A percentile compares a stretch with the other conserved stretches of the same genome.
Conservation (phyloP, 1,139 yeast species). For the Meyerozyma guilliermondii region DNA sequence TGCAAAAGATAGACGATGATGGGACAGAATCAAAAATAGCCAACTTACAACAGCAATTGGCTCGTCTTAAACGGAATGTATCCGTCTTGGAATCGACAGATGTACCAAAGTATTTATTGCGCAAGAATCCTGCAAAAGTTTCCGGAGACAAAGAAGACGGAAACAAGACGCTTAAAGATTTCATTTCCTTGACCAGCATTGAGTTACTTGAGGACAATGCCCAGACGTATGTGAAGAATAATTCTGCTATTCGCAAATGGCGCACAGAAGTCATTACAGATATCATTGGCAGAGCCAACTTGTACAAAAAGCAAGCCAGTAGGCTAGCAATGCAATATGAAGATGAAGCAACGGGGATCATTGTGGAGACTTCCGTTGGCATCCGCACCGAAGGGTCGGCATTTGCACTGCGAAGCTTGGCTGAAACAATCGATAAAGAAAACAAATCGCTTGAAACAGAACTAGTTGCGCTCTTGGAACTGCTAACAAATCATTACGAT, state of each 20-base stretch:
- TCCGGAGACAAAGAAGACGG: background rate
- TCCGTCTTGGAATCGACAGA: background rate
- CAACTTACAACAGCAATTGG: background rate
- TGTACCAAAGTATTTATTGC: background rate
- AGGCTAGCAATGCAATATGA: background rate
- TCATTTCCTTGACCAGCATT: background rate
- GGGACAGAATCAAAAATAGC: background rate
- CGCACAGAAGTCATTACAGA: background rate
- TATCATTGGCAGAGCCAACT: background rate
- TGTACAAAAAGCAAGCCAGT: background rate
- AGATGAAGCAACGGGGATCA: background rate
- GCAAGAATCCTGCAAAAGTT: background rate
- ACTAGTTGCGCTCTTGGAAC: slow-evolving; percentile 62
- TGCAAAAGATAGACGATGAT: background rate
- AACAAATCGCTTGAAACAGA: slow-evolving; percentile 60
- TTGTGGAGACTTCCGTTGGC: background rate
- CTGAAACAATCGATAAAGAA: slow-evolving; percentile 17
- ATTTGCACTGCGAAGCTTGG: background rate
- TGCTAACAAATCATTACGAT: slow-evolving; percentile 78
- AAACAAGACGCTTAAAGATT: background rate
- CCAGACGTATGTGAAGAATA: background rate
- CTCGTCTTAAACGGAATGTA: background rate
- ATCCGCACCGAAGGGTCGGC: background rate
- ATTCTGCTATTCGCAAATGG: background rate
- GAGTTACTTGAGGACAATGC: background rate